These are phyloP conservation scores for Chlamydomonas eustigma DNA, from an alignment of 139 green algal genomes.

Conservation along the genomic window DNA sequence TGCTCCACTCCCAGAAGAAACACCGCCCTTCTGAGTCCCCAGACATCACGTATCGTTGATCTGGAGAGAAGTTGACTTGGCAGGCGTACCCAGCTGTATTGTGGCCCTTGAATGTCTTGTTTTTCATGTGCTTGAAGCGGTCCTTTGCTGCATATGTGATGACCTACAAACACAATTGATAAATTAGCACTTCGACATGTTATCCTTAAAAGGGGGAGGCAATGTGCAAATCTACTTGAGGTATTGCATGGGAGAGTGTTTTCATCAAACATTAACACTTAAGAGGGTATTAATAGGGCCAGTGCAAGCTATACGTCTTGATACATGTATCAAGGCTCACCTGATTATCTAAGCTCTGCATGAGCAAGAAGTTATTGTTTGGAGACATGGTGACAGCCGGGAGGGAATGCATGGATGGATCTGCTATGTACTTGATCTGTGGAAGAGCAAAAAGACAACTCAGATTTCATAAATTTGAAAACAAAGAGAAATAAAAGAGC, in stretches of 20 bases:
- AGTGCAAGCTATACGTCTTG: too few species aligned
- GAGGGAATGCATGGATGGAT: conserved; percentile 96
- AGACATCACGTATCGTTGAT: conserved; percentile 16
- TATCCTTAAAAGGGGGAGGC: background rate
- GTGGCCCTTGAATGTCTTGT: conserved; percentile 96
- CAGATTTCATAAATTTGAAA: background rate
- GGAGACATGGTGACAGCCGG: conserved; percentile 70
- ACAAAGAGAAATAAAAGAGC: background rate
- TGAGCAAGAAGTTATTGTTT: conserved; percentile 68
- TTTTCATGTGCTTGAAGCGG: conserved; percentile 85
- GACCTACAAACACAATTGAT: conserved; percentile 49
- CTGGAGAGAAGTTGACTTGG: conserved; percentile 51
- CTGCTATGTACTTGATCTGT: conserved; percentile 85
- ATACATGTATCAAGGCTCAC: conserved; percentile 9
- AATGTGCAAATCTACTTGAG: background rate
- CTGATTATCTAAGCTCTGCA: conserved; percentile 66
- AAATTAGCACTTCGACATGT: background rate
- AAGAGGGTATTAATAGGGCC: too few species aligned
- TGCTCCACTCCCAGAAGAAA: conserved; percentile 98
- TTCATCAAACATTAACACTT: too few species aligned
- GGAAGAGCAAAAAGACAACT: background rate
- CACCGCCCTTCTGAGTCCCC: conserved; percentile 85
- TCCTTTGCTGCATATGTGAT: conserved; percentile 88
- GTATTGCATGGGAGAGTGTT: background rate
- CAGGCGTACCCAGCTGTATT: conserved; percentile 87